A percentile compares a stretch with the other conserved stretches of the same genome.
These are phyloP conservation scores for Puccinellia tenuiflora DNA, from an alignment of 176 grass and related monocot species.

Conservation along the genomic window DNA sequence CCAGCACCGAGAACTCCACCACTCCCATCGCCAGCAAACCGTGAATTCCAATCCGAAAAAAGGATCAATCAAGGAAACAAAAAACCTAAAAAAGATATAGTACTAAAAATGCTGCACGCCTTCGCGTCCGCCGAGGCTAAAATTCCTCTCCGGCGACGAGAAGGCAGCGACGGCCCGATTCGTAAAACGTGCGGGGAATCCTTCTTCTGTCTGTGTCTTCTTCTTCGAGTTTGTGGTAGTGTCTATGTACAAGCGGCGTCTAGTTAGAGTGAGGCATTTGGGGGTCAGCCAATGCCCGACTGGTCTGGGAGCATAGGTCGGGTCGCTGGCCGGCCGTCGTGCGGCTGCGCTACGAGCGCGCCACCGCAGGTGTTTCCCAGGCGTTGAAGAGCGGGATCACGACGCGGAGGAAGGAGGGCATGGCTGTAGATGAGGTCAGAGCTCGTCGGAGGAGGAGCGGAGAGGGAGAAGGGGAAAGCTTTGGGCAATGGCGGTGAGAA, in stretches of 20 bases:
- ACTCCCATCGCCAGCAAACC: constrained; percentile 56
- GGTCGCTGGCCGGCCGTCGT: constrained; percentile 26
- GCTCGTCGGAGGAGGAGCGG: background rate
- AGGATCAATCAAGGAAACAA: background rate
- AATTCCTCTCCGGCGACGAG: constrained; percentile 49
- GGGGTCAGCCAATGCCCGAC: constrained; percentile 50
- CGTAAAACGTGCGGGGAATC: background rate
- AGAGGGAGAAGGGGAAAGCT: background rate
- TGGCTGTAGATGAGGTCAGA: background rate
- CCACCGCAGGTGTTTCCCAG: background rate
- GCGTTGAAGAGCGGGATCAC: background rate
- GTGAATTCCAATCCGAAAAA: constrained; percentile 6
- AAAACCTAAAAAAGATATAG: background rate
- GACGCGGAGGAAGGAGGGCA: background rate
- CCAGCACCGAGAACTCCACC: constrained; percentile 50
- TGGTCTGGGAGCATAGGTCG: constrained; percentile 44
- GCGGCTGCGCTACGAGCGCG: constrained; percentile 26
- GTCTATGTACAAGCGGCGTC: constrained; percentile 20
- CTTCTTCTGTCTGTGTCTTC: background rate
- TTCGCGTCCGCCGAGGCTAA: constrained; percentile 33
- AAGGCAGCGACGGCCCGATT: background rate
- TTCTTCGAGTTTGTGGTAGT: background rate
- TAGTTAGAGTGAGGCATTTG: constrained; percentile 39
- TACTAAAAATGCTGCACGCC: background rate
- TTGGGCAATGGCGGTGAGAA: constrained; percentile 25